These are phyloP conservation scores for Botryotinia convoluta DNA, from an alignment of 2,329 filamentous ascomycete genomes.

Conservation along the genomic window DNA sequence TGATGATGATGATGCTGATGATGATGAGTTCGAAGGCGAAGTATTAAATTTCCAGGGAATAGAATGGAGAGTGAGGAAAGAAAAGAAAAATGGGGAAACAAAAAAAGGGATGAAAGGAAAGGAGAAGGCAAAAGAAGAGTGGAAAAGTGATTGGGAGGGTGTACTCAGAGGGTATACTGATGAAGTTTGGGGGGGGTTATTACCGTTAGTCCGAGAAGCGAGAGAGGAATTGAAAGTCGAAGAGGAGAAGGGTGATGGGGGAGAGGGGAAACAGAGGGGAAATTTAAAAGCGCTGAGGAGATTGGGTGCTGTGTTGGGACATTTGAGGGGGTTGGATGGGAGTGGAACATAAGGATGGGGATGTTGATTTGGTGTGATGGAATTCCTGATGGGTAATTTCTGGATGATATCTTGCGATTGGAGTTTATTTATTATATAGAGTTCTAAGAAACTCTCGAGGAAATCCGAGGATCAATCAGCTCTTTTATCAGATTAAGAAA, in stretches of 20 bases:
- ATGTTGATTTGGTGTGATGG: neutral
- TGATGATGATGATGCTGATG: neutral
- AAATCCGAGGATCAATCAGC: no score
- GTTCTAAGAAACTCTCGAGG: neutral
- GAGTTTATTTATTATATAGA: neutral
- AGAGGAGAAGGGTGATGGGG: neutral
- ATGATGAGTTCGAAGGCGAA: neutral
- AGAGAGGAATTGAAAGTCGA: conserved; percentile 50
- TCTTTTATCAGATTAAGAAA: no score
- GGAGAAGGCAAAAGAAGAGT: conserved; percentile 25
- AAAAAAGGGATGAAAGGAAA: no score
- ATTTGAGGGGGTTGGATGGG: conserved; percentile 20
- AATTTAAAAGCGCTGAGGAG: conserved; percentile 28
- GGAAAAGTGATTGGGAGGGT: conserved; percentile 46
- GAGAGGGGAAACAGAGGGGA: conserved; percentile 17
- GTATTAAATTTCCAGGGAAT: neutral
- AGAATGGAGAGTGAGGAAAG: neutral
- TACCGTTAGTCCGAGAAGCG: conserved; percentile 55
- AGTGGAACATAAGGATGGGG: no score
- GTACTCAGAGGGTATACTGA: conserved; percentile 58
- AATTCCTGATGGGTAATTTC: neutral
- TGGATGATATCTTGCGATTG: neutral
- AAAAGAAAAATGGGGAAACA: neutral
- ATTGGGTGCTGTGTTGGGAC: conserved; percentile 29
- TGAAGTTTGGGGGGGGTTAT: conserved; percentile 66